Evolutionary conservation across 2,329 filamentous ascomycete genomes (phyloP).

Genomic region (Aspergillus quadrilineatus): DNA sequence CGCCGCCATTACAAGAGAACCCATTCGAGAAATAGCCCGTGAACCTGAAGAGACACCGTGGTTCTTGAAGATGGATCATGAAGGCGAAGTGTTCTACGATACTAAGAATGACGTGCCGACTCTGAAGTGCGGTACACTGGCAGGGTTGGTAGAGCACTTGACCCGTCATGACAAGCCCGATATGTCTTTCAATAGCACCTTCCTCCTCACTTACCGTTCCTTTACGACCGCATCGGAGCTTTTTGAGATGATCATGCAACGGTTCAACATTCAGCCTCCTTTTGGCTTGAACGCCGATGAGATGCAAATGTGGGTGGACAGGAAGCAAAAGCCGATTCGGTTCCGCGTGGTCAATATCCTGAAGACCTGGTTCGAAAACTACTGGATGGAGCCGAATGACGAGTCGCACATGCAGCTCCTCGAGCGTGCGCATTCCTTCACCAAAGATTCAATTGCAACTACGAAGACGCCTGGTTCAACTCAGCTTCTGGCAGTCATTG

Average conservation of each 20-base stretch:
- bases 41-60: slow-evolving; percentile 75
- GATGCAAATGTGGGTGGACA: slow-evolving; percentile 83
- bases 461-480: slow-evolving; percentile 88
- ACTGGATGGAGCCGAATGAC: slow-evolving; percentile 97
- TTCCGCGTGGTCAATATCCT: slow-evolving; percentile 97
- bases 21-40: slow-evolving; percentile 43
- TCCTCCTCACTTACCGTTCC: slow-evolving; percentile 92
- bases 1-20: slow-evolving; percentile 38
- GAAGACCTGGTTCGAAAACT: slow-evolving; percentile 97
- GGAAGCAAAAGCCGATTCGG: slow-evolving; percentile 92
- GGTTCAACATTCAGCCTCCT: slow-evolving; percentile 90
- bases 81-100: slow-evolving; percentile 87
- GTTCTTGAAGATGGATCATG: slow-evolving; percentile 81
- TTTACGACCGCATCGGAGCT: slow-evolving; percentile 89
- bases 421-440: slow-evolving; percentile 84
- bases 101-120: slow-evolving; percentile 71
- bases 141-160: slow-evolving; percentile 88
- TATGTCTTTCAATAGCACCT: slow-evolving; percentile 94
- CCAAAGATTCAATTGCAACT: slow-evolving; percentile 85
- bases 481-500: slow-evolving; percentile 79
- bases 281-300: slow-evolving; percentile 73
- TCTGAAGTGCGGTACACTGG: slow-evolving; percentile 84
- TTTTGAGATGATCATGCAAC: slow-evolving; percentile 86
- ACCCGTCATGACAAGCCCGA: slow-evolving; percentile 95
- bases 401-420: slow-evolving; percentile 80